Evolutionary conservation across 2,329 filamentous ascomycete genomes (phyloP), one percentile per base, ranked within the genome.

Genomic region (Penicillium italicum): DNA sequence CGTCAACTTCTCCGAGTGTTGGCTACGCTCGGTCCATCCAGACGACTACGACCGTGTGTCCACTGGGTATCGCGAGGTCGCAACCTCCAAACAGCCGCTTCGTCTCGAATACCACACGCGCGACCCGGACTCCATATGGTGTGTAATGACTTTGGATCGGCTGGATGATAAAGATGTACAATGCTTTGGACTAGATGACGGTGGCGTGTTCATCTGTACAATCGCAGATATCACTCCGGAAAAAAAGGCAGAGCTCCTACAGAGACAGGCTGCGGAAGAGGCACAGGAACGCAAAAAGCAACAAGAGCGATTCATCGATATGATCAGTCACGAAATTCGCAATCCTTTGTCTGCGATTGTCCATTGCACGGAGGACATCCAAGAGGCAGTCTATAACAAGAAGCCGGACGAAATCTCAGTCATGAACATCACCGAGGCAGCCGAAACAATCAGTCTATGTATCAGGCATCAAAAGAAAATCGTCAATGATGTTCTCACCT

Each of bases 201-300:
- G 43, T 1, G 58, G 59, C 0, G 61, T 66, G 0, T 62, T 59
- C 9, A 56, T 68, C n/a, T 66, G 64, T 50, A 68, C 69, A 5
- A 87, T 95, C 49, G 93, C 90, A 0, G 90, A 95, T 66, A 95
- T 96, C 61, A 91, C 88, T 18, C 84, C 88, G 51, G 89, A 94
- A 69, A 96, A 95, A 70, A 87, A 87, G 79, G 90, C 90, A 1
- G 90, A 95, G 71, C 85, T 87, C 44, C 85, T 91, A 33, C 89
- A 95, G 71, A 90, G 83, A 64, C 82, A 86, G 42, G 85, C 89
- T 55, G 87, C 89, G 66, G 84, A 92, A 66, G 90, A 94, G 69
- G 91, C 90, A 0, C 84, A 92, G 2, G 88, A 93, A 69, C 80
- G 91, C 58, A 94, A 94, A 71, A 80, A 84, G 24, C 85, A 88